Conservation (phyloP, 352 stramenopile species). For the Phytophthora boehmeriae region DNA sequence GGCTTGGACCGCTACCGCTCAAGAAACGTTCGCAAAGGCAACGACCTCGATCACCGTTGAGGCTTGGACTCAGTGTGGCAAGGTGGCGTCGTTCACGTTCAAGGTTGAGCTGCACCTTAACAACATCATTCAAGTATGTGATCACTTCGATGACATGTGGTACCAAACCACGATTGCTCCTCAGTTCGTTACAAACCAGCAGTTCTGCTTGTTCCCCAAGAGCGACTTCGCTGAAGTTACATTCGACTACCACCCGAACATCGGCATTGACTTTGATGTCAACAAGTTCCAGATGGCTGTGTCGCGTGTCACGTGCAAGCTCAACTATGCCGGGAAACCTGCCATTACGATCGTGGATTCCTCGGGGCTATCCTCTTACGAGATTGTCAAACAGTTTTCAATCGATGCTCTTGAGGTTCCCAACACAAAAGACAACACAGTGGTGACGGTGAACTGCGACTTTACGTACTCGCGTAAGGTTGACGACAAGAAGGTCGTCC, state of each 20-base stretch:
- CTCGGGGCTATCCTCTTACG: not conserved
- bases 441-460: conserved; percentile 14
- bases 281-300: not conserved
- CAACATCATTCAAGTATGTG: conserved; percentile 15
- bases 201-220: conserved; percentile 3
- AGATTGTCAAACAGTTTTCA: conserved; percentile 18
- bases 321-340: not conserved
- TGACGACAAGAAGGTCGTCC: not conserved
- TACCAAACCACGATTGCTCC: not conserved
- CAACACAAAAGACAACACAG: conserved; percentile 7
- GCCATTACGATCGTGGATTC: not conserved
- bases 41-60: conserved; percentile 46
- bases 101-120: conserved; percentile 37
- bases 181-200: not conserved
- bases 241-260: conserved; percentile 7
- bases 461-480: conserved; percentile 19
- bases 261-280: not conserved
- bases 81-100: conserved; percentile 26
- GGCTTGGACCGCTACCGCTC: not conserved
- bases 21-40: conserved; percentile 25
- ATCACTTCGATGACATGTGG: not conserved
- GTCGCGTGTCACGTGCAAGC: not conserved
- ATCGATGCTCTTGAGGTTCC: conserved; percentile 16
- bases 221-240: conserved; percentile 9
- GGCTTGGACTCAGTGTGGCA: conserved; percentile 51